Evolutionary conservation across 371 early-diverging fungal genomes (phyloP), one percentile per base, ranked within the genome.

Genomic region (Rhizopus arrhizus): DNA sequence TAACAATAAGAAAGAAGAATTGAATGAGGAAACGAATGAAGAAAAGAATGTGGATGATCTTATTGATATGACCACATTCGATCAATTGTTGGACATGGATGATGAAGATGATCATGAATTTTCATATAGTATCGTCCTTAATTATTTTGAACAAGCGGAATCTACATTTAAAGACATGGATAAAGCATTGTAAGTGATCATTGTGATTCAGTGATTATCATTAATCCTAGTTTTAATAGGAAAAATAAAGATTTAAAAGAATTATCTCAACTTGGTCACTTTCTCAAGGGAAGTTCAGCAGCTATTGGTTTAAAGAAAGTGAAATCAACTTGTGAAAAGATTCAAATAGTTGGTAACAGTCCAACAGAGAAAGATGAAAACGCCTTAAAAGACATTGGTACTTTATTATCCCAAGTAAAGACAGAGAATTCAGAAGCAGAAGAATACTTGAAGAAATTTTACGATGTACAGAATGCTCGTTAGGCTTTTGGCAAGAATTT

Each of bases 231-330:
- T 43, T 28, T 49, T 9, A 65, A 16, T 73, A 91, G 92, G 61
- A 61, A 75, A 41, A 78, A 67, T 36, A 82, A 88, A 48, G 89
- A 96, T 65, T 77, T 95, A 11, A 59, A 68, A 0, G 78, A 83
- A 62, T 79, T 95, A 11, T 91, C 92, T 16, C 77, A 86, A 43
- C 81, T 92, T 38, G 96, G 95, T 3, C 96, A 96, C 62, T 96
- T 92, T 64, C 78, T 95, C 47, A 96, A 96, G 67, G 96, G 96
- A 13, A 90, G 91, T 56, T 93, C 95, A 22, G 93, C 94, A 12
- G 90, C 94, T 6, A 82, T 96, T 46, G 96, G 96, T 10, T 72
- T 96, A 45, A 86, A 73, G 57, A 90, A 89, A 73, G 90, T 96
- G 52, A 87, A 87, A 61, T 87, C 81, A 50, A 84, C 87, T 31